Conservation (phyloP, 208 protist genomes). For the Trypanosoma mega region DNA sequence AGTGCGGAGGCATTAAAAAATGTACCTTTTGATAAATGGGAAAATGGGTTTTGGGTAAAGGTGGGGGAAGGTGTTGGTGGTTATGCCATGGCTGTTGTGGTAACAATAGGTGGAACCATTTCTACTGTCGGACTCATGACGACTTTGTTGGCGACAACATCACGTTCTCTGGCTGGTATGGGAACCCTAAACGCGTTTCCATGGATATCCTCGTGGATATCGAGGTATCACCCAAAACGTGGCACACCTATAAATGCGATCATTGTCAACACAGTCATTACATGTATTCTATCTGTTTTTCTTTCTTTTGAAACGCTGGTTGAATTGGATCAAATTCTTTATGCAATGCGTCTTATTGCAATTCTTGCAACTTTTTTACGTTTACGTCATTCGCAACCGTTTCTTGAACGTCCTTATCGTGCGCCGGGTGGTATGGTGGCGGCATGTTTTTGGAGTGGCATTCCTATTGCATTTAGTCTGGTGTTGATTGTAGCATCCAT, state of each 20-base stretch:
- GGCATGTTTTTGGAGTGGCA: constrained; percentile 51
- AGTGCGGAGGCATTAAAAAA: constrained; percentile 51
- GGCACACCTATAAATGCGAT: constrained; percentile 81
- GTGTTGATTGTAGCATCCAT: constrained; percentile 74
- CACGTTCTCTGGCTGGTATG: constrained; percentile 84
- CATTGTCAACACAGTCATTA: constrained; percentile 71
- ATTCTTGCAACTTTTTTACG: constrained; percentile 76
- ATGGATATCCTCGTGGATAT: constrained; percentile 68
- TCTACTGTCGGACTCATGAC: constrained; percentile 86
- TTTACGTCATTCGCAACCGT: constrained; percentile 64
- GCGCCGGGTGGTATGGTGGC: constrained; percentile 60
- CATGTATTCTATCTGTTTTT: constrained; percentile 63
- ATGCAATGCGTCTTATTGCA: constrained; percentile 73
- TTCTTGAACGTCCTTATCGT: constrained; percentile 75
- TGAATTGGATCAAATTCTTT: constrained; percentile 84
- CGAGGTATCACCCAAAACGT: constrained; percentile 46
- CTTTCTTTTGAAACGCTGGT: constrained; percentile 83
- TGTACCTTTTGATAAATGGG: constrained; percentile 73
- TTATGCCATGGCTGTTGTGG: constrained; percentile 57
- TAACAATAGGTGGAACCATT: constrained; percentile 81
- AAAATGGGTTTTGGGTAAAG: constrained; percentile 86
- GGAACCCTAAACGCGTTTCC: constrained; percentile 84
- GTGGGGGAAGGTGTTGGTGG: constrained; percentile 85
- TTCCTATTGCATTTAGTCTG: constrained; percentile 70
- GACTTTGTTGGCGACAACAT: constrained; percentile 83